Percentiles rank a stretch among this genome's conserved stretches.
Evolutionary conservation across 2,329 filamentous ascomycete genomes (phyloP).

Genomic region (Colletotrichum musae): DNA sequence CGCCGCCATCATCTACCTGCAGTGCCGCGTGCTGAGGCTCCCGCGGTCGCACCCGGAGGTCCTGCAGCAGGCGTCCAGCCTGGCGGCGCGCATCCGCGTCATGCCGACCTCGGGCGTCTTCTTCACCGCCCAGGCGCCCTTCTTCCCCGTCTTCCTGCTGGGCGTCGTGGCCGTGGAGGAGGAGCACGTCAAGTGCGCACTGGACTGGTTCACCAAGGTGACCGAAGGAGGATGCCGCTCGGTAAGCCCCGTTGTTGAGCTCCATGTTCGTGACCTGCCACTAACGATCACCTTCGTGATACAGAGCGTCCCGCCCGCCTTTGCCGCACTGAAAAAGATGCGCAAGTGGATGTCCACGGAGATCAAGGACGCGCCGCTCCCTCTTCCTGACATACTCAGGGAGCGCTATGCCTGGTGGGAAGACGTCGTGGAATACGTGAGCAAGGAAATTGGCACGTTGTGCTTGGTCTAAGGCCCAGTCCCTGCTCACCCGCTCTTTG

Average conservation of each 20-base stretch:
- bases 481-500: background rate
- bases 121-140: slow-evolving; percentile 59
- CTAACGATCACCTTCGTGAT: slow-evolving; percentile 7
- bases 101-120: slow-evolving; percentile 58
- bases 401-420: slow-evolving; percentile 58
- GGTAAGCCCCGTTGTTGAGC: slow-evolving; percentile 48
- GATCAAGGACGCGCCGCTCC: slow-evolving; percentile 33
- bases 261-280: slow-evolving; percentile 6
- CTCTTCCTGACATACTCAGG: slow-evolving; percentile 45
- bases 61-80: slow-evolving; percentile 48
- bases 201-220: slow-evolving; percentile 55
- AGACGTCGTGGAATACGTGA: slow-evolving; percentile 51
- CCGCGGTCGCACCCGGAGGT: slow-evolving; percentile 55
- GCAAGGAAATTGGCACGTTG: slow-evolving; percentile 52
- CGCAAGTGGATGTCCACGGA: slow-evolving; percentile 53
- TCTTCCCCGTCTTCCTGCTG: slow-evolving; percentile 58
- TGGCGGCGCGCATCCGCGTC: slow-evolving; percentile 55
- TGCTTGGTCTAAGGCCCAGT: slow-evolving; percentile 53
- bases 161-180: slow-evolving; percentile 52
- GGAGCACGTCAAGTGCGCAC: slow-evolving; percentile 49
- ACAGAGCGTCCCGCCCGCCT: slow-evolving; percentile 58
- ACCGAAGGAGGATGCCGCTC: slow-evolving; percentile 55
- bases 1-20: slow-evolving; percentile 55
- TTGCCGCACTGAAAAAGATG: slow-evolving; percentile 50
- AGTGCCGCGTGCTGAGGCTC: slow-evolving; percentile 56